Percentiles rank a stretch among this genome's conserved stretches.
Conservation (phyloP, 345 rosid genomes). For the Barbarea vulgaris region DNA sequence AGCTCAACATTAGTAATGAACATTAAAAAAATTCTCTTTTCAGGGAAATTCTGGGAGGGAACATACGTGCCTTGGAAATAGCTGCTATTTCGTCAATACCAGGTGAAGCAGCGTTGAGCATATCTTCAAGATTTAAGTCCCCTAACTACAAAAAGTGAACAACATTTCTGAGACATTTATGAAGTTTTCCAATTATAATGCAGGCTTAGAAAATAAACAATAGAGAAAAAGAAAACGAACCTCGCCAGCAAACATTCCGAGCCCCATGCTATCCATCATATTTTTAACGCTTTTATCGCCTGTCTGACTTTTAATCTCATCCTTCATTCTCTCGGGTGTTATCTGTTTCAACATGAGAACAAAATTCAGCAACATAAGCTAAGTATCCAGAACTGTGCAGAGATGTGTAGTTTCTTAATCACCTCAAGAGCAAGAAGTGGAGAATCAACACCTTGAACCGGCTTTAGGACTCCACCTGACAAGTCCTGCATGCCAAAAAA, state of each 20-base stretch:
- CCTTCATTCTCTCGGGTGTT: conserved; percentile 65
- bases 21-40: conserved; percentile 3
- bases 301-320: conserved; percentile 57
- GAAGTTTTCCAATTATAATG: conserved; percentile 6
- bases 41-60: conserved; percentile 8
- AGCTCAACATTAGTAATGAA: conserved; percentile 16
- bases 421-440: conserved; percentile 83
- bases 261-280: conserved; percentile 77
- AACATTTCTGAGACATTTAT: conserved; percentile 15
- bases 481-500: conserved; percentile 53
- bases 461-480: conserved; percentile 65
- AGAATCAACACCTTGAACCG: conserved; percentile 71
- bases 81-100: conserved; percentile 78
- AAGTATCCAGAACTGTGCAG: conserved; percentile 6
- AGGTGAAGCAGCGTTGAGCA: conserved; percentile 73
- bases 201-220: background rate
- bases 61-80: conserved; percentile 63
- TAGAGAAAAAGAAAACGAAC: conserved; percentile 40
- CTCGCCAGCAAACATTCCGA: conserved; percentile 77
- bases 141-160: conserved; percentile 49
- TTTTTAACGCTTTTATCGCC: conserved; percentile 55
- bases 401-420: background rate
- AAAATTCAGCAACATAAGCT: conserved; percentile 17
- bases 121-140: conserved; percentile 72
- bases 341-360: conserved; percentile 44